Evolutionary conservation across 805 yeast species (phyloP), one percentile per base, ranked within the genome.

Genomic region (Pichia ethanolica): DNA sequence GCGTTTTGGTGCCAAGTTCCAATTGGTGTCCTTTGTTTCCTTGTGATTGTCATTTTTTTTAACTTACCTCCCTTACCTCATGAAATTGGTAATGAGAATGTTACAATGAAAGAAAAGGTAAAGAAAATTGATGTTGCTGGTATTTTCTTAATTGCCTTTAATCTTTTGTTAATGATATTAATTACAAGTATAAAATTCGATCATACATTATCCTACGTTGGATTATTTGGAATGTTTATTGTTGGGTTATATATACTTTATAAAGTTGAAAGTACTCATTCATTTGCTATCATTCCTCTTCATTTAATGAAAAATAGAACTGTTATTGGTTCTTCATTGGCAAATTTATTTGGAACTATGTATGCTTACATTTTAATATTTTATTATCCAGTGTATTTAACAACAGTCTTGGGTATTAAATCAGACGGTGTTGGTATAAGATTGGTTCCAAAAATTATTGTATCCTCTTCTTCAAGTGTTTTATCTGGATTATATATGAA

Each of bases 401-500:
- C 81, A 3, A 69, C 86, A 0, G 86, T 82, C 0, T 61, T 78
- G 58, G 71, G 72, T 25, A 64, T 80, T 46, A 61, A 73, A 13
- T 71, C 89, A 0, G 75, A 80, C 4, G 73, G 77, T 49, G 77
- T 79, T 50, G 91, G 89, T 8, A 60, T 72, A 42, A 69, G 86
- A 56, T 62, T 80, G 50, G 63, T 82, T 30, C 86, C 88, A 9
- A 81, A 78, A 54, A 81, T 83, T 59, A 64, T 83, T 47, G 73
- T 78, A 10, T 73, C 77, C 11, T 78, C 86, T 1, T 40, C 71
- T 38, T 83, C 88, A 2, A 80, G 86, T 1, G 68, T 83, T 20
- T 79, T 79, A 9, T 75, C 86, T 9, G 89, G 89, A 1, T 61
- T 68, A 44, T 82, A 81, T 63, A 82, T 83, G 85, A 79, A 73